A percentile compares a stretch with the other conserved stretches of the same genome.
These are phyloP conservation scores for Cymbopogon citratus DNA, from an alignment of 176 grass and related monocot genomes.

Conservation along the genomic window DNA sequence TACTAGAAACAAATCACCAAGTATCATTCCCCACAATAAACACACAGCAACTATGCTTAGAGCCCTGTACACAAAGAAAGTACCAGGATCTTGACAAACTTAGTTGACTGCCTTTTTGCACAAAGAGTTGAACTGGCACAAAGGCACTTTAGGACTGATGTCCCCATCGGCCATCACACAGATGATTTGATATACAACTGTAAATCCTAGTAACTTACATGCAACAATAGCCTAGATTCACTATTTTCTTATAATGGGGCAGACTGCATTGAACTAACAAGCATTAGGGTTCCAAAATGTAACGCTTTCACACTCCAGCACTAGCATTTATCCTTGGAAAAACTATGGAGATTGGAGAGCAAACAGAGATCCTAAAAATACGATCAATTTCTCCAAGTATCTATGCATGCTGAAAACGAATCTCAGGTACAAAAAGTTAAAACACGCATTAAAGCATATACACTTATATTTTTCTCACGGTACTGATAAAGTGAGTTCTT, in stretches of 20 bases:
- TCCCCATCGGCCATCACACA: not conserved
- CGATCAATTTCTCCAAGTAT: not conserved
- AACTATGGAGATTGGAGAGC: not conserved
- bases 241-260: not conserved
- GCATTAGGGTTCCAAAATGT: not conserved
- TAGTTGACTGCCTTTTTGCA: not conserved
- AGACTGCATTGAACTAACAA: not conserved
- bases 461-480: not conserved
- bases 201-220: not conserved
- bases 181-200: not conserved
- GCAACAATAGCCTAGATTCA: not conserved
- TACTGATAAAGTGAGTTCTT: not conserved
- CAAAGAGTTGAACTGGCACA: slow-evolving; percentile 5
- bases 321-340: not conserved
- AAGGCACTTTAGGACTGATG: not conserved
- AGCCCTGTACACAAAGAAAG: not conserved
- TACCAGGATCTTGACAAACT: not conserved
- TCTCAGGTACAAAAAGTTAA: not conserved
- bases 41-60: not conserved
- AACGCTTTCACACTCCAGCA: not conserved
- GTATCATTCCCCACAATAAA: not conserved
- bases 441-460: not conserved
- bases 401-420: not conserved
- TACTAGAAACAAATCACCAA: not conserved
- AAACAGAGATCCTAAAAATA: not conserved